Base-by-base conservation (phyloP, 106 monocot species). In the Hemerocallis citrina region DNA sequence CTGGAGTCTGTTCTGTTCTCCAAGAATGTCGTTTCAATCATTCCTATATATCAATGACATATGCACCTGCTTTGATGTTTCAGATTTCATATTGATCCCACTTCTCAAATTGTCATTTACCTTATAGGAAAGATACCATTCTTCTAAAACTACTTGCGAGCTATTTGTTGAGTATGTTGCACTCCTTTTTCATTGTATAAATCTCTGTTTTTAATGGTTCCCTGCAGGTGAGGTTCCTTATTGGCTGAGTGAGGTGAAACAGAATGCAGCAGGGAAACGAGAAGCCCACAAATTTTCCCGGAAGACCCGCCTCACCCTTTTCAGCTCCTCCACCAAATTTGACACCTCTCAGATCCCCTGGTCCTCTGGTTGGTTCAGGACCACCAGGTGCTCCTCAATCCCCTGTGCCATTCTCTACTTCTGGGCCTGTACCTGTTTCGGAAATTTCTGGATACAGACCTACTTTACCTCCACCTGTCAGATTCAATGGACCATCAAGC, bases 211-310 rank as follows among this genome's bases (percentile, higher is more conserved):
- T 17, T 17, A 32, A 16, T 55, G 55, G 5, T 36, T 27, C 36
- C 7, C 27, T 36, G 57, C 57, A 57, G 57, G 15, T 57, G 1
- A 36, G 35, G 11, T 21, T 25, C 25, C 27, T 16, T 16, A 55
- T 36, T 34, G 22, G 14, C 57, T 36, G 20, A 36, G 36, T 2
- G 27, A 36, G 36, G 34, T 35, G 20, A 32, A 55, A 57, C 16
- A 57, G 68, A 54, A 83, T 83, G 88, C 79, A 80, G 43, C 71
- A 79, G 12, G 68, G 77, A 34, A 70, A 61, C 47, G 81, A 84
- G 23, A 80, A 71, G 50, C 31, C 44, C 16, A 38, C 74, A 21
- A 64, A 63, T 51, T 41, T 63, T 50, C 75, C 75, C 19, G 75
- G 70, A 28, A 72, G 78, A 40, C 72, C 81, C 57, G 20, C 55